These are phyloP conservation scores for Penicillium sp. DNA, from an alignment of 2,329 filamentous ascomycete species.

Conservation along the genomic window DNA sequence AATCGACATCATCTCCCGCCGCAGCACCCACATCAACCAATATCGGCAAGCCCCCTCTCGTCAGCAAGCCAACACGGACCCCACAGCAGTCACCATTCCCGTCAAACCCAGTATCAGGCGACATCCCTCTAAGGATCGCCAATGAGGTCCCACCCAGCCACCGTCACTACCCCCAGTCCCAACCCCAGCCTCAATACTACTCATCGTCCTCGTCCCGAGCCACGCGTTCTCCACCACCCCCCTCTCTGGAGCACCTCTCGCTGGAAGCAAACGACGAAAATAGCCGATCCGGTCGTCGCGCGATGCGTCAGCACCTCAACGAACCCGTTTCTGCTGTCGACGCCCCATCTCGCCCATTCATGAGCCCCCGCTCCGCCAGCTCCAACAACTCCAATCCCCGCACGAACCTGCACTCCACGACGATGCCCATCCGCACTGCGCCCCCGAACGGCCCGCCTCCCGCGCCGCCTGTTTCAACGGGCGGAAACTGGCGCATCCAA, in stretches of 20 bases:
- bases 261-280: slow-evolving; percentile 41
- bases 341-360: slow-evolving; percentile 37
- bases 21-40: slow-evolving; percentile 29
- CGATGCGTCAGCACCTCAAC: slow-evolving; percentile 29
- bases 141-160: slow-evolving; percentile 31
- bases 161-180: slow-evolving; percentile 15
- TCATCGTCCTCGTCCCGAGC: slow-evolving; percentile 26
- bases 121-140: slow-evolving; percentile 62
- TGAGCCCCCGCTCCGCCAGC: slow-evolving; percentile 43
- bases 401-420: slow-evolving; percentile 52
- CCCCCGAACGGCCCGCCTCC: slow-evolving; percentile 60
- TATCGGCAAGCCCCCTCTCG: slow-evolving; percentile 39
- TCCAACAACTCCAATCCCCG: slow-evolving; percentile 37
- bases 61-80: slow-evolving; percentile 26
- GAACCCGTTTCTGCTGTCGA: slow-evolving; percentile 43
- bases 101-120: slow-evolving; percentile 49
- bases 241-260: slow-evolving; percentile 47
- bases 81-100: slow-evolving; percentile 22
- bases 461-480: slow-evolving; percentile 50
- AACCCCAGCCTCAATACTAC: slow-evolving; percentile 25
- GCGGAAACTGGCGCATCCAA: slow-evolving; percentile 30
- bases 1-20: slow-evolving; percentile 52
- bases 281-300: slow-evolving; percentile 28
- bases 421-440: slow-evolving; percentile 64
- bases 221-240: slow-evolving; percentile 36